Percentiles rank a stretch among this genome's conserved stretches.
phyloP scores from a whole-genome alignment of 2,329 filamentous ascomycete genomes.

The Penicillium sp. region DNA sequence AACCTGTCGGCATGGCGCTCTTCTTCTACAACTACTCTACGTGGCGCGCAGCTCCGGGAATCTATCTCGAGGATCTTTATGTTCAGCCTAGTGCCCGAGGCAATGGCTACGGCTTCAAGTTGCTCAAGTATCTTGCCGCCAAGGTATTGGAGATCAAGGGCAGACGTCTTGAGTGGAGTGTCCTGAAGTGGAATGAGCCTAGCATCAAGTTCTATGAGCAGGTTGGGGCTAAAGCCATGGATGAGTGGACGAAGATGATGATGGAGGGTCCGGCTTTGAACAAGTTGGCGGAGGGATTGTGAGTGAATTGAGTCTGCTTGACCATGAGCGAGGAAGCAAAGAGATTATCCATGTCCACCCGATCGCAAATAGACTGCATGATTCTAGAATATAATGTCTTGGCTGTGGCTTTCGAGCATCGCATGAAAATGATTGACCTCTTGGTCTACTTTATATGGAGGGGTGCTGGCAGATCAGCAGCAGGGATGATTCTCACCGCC shows the following conservation, averaged over 20 bases:
- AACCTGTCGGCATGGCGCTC: slow-evolving; percentile 66
- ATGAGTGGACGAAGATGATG: slow-evolving; percentile 46
- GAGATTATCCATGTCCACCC: no score
- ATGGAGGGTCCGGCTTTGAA: slow-evolving; percentile 39
- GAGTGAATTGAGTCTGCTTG: no score
- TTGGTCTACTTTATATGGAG: no score
- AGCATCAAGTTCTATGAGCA: slow-evolving; percentile 73
- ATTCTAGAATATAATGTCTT: no score
- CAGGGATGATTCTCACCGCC: no score
- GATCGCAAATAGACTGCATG: no score
- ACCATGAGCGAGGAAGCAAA: no score
- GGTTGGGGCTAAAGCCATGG: slow-evolving; percentile 39
- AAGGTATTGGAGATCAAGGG: slow-evolving; percentile 67
- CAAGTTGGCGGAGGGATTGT: slow-evolving; percentile 31
- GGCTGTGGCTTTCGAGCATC: no score
- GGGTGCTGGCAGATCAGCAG: no score
- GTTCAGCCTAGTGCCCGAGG: slow-evolving; percentile 63
- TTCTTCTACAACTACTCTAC: slow-evolving; percentile 96
- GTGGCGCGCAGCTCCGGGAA: slow-evolving; percentile 76
- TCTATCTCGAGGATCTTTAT: slow-evolving; percentile 91
- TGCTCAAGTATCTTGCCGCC: slow-evolving; percentile 68
- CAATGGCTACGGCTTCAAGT: slow-evolving; percentile 66
- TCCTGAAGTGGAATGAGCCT: slow-evolving; percentile 85
- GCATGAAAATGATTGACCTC: no score
- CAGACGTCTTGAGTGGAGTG: slow-evolving; percentile 75